These are phyloP conservation scores for Meredithiella fracta DNA, from an alignment of 2,329 filamentous ascomycete species.

Conservation along the genomic window DNA sequence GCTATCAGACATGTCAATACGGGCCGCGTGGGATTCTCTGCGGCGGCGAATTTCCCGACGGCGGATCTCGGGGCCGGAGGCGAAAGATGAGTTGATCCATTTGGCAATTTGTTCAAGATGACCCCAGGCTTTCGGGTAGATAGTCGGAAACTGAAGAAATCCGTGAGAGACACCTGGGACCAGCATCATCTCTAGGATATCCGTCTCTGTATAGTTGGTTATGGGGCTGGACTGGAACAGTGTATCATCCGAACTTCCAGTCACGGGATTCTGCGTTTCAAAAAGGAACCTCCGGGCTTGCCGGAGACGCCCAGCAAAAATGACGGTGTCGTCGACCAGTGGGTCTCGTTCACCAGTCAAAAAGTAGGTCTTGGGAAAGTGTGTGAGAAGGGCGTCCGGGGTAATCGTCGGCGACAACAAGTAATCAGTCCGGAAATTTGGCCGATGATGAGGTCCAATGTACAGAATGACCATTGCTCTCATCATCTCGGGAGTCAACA, in stretches of 20 bases:
- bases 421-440: slow-evolving; percentile 84
- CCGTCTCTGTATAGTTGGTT: slow-evolving; percentile 18
- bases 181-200: slow-evolving; percentile 55
- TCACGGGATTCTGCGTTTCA: slow-evolving; percentile 8
- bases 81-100: slow-evolving; percentile 72
- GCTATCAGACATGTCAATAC: neutral
- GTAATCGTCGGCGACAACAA: slow-evolving; percentile 79
- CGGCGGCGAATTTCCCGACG: slow-evolving; percentile 6
- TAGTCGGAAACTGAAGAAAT: slow-evolving; percentile 75
- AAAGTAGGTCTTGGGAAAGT: slow-evolving; percentile 91
- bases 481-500: slow-evolving; percentile 96
- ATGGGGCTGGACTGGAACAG: slow-evolving; percentile 24
- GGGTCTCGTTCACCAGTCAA: slow-evolving; percentile 90
- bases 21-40: neutral
- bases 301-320: slow-evolving; percentile 79
- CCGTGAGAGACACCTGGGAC: slow-evolving; percentile 85
- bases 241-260: slow-evolving; percentile 2
- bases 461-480: slow-evolving; percentile 97
- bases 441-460: slow-evolving; percentile 80
- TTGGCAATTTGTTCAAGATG: slow-evolving; percentile 61
- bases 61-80: slow-evolving; percentile 1
- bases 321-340: slow-evolving; percentile 88
- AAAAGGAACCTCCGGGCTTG: slow-evolving; percentile 25
- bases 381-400: slow-evolving; percentile 63
- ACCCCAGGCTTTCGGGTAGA: slow-evolving; percentile 83